These are phyloP conservation scores for Citeromyces matritensis DNA, from an alignment of 805 yeast species.

Conservation along the genomic window DNA sequence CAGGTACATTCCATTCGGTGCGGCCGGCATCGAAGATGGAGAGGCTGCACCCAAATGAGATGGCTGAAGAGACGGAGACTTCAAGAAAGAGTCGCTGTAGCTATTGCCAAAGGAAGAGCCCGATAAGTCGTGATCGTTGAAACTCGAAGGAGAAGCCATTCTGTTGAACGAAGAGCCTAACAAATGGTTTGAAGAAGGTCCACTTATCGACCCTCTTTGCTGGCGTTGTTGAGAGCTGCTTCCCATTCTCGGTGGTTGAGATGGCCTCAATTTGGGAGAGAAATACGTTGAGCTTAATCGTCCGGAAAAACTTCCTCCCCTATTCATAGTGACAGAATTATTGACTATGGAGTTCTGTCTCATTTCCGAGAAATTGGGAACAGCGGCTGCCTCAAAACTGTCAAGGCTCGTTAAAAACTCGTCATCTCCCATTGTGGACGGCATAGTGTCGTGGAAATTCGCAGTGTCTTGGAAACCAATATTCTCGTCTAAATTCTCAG, in stretches of 20 bases:
- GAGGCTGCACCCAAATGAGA: neutral
- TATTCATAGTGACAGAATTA: too few relatives aligned
- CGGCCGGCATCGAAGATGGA: constrained; percentile 9
- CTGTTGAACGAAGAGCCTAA: constrained; percentile 14
- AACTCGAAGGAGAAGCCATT: constrained; percentile 14
- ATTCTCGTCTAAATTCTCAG: too few relatives aligned
- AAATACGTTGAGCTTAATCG: constrained; percentile 9
- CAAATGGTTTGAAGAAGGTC: constrained; percentile 8
- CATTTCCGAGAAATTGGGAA: too few relatives aligned
- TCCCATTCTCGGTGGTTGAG: constrained; percentile 1
- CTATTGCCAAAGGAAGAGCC: constrained; percentile 14
- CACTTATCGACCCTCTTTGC: constrained; percentile 3
- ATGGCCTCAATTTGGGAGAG: constrained; percentile 13
- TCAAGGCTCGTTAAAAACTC: too few relatives aligned
- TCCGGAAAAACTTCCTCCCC: constrained; percentile 1
- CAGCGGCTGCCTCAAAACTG: too few relatives aligned
- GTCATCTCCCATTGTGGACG: too few relatives aligned
- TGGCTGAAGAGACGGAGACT: constrained; percentile 15
- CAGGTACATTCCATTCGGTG: constrained; percentile 18
- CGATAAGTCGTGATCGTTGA: constrained; percentile 16
- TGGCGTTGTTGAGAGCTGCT: constrained; percentile 3
- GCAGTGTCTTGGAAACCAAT: too few relatives aligned
- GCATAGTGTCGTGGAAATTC: too few relatives aligned
- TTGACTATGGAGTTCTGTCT: too few relatives aligned
- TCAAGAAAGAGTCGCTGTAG: constrained; percentile 13